A percentile compares a stretch with the other conserved stretches of the same genome.
These are phyloP conservation scores for Abelmoschus esculentus DNA, from an alignment of 345 rosid genomes.

Conservation along the genomic window DNA sequence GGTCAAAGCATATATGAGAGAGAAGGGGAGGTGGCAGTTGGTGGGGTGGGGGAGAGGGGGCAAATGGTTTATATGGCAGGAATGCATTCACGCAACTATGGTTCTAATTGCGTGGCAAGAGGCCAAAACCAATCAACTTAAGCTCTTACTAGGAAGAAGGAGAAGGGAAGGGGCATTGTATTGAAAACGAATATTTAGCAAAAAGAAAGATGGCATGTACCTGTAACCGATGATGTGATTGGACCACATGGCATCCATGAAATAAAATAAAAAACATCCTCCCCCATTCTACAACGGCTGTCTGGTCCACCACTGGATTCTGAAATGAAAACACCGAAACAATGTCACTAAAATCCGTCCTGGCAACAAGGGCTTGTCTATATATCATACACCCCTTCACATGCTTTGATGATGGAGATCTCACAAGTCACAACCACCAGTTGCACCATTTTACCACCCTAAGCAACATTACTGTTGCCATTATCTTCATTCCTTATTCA, in stretches of 20 bases:
- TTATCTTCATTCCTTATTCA: neutral
- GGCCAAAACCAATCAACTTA: constrained; percentile 15
- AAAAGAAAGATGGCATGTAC: constrained; percentile 1
- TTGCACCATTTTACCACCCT: constrained; percentile 26
- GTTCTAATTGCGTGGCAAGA: constrained; percentile 26
- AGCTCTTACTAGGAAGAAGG: constrained; percentile 8
- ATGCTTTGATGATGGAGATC: constrained; percentile 46
- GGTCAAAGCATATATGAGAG: neutral
- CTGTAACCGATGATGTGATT: constrained; percentile 16
- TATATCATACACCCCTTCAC: constrained; percentile 47
- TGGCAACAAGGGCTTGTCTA: constrained; percentile 27
- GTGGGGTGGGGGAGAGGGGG: neutral
- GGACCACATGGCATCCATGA: constrained; percentile 57
- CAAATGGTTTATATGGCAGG: constrained; percentile 27
- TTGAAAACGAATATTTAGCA: constrained; percentile 8
- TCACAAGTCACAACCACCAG: constrained; percentile 61
- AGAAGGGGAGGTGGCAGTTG: neutral
- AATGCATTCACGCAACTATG: constrained; percentile 24
- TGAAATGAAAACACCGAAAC: constrained; percentile 46
- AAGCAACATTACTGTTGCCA: constrained; percentile 27
- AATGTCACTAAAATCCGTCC: constrained; percentile 44
- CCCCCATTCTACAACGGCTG: constrained; percentile 23
- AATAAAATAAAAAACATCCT: constrained; percentile 4
- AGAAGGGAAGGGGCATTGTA: neutral
- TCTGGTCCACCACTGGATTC: constrained; percentile 48